These are phyloP conservation scores for Pyrenophora graminea DNA, from an alignment of 2,329 filamentous ascomycete genomes.

Conservation along the genomic window DNA sequence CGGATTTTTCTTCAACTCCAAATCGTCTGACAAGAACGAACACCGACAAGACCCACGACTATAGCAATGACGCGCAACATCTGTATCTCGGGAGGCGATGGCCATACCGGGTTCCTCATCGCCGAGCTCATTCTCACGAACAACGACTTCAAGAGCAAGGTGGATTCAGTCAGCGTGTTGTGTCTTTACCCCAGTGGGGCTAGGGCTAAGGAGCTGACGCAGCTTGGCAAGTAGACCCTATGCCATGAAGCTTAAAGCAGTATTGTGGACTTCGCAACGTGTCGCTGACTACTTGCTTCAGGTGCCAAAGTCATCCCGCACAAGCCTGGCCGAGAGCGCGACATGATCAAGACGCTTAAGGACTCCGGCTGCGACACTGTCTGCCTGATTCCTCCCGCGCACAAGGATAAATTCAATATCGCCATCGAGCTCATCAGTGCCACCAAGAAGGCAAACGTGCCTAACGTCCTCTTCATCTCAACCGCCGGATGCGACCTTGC, in stretches of 20 bases:
- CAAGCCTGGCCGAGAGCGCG: constrained; percentile 48
- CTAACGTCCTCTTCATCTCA: constrained; percentile 55
- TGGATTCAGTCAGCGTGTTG: constrained; percentile 51
- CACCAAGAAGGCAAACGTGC: constrained; percentile 51
- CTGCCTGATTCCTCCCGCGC: constrained; percentile 56
- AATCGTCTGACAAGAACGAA: neutral
- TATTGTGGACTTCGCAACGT: no score
- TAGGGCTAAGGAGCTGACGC: constrained; percentile 48
- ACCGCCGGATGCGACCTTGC: constrained; percentile 58
- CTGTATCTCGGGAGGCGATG: constrained; percentile 56
- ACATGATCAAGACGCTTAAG: constrained; percentile 49
- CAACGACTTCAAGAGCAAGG: constrained; percentile 49
- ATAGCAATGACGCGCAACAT: constrained; percentile 53
- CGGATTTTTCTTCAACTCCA: no score
- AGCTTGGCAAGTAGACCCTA: constrained; percentile 37
- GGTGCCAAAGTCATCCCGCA: constrained; percentile 49
- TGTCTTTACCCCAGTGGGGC: constrained; percentile 47
- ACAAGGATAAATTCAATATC: constrained; percentile 54
- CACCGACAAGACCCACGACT: neutral
- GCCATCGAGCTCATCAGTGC: constrained; percentile 52
- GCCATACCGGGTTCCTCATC: constrained; percentile 58
- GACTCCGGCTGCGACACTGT: constrained; percentile 54
- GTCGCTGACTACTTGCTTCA: neutral
- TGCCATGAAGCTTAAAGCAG: no score
- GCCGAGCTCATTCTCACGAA: constrained; percentile 55